phyloP scores from a whole-genome alignment of 208 protist genomes.

The Trypanosomatidae sp. region DNA sequence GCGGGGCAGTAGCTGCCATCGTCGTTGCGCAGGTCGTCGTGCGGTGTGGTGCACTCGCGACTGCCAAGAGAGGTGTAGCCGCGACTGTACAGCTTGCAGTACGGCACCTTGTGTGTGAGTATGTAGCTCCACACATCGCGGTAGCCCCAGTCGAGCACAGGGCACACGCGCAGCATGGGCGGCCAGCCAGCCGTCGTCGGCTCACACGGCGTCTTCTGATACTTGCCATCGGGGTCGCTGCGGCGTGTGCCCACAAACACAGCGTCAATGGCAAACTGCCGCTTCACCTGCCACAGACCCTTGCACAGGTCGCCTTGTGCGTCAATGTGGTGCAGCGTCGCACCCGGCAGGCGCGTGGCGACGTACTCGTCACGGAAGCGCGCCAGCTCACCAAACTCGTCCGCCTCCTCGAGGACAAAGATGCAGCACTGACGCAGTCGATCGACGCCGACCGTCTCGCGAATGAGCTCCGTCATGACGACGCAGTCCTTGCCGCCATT shows the following conservation, averaged over 20 bases:
- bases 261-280: slow-evolving; percentile 24
- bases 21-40: slow-evolving; percentile 21
- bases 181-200: slow-evolving; percentile 76
- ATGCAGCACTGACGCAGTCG: slow-evolving; percentile 21
- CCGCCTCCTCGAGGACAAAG: slow-evolving; percentile 32
- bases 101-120: slow-evolving; percentile 31
- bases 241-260: slow-evolving; percentile 82
- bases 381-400: slow-evolving; percentile 70
- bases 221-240: slow-evolving; percentile 48
- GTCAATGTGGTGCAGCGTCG: slow-evolving; percentile 14
- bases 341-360: slow-evolving; percentile 7
- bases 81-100: slow-evolving; percentile 68
- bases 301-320: slow-evolving; percentile 23
- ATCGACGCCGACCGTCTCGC: slow-evolving; percentile 19
- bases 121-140: slow-evolving; percentile 75
- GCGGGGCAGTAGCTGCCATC: slow-evolving; percentile 63
- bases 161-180: slow-evolving; percentile 69
- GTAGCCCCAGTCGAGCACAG: slow-evolving; percentile 76
- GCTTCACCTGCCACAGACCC: slow-evolving; percentile 32
- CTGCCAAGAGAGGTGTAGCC: slow-evolving; percentile 85
- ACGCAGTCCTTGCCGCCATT: slow-evolving; percentile 89
- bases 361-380: slow-evolving; percentile 47
- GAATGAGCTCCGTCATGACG: slow-evolving; percentile 68
- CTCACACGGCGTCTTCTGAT: slow-evolving; percentile 37
- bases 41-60: slow-evolving; percentile 25